Conservation (phyloP, 306 rosid species). For the Pyrus communis region DNA sequence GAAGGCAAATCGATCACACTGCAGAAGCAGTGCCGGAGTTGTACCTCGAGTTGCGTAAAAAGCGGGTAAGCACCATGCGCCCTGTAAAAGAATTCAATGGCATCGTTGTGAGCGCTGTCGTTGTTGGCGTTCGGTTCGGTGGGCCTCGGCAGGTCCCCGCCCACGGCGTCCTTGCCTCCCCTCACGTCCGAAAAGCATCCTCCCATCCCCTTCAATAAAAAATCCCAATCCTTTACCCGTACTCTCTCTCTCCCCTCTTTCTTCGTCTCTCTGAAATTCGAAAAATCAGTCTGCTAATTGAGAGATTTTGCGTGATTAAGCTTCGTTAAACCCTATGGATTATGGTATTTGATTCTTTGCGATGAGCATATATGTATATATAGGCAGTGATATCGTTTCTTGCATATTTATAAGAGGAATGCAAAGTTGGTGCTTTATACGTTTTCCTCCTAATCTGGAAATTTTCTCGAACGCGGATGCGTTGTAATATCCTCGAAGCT, state of each 20-base stretch:
- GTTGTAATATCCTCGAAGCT: too few relatives aligned
- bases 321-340: too few relatives aligned
- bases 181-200: constrained; percentile 54
- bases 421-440: too few relatives aligned
- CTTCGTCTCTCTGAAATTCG: not conserved
- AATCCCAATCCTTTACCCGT: not conserved
- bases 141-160: constrained; percentile 29
- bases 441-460: too few relatives aligned
- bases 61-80: constrained; percentile 39
- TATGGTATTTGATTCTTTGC: too few relatives aligned
- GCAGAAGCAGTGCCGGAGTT: not conserved
- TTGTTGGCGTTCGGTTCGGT: not conserved
- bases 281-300: too few relatives aligned
- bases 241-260: not conserved
- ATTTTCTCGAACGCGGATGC: too few relatives aligned
- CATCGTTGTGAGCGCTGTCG: constrained; percentile 38
- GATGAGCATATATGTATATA: too few relatives aligned
- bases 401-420: too few relatives aligned
- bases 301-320: too few relatives aligned
- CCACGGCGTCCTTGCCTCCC: constrained; percentile 57
- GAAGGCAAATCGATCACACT: not conserved
- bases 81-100: constrained; percentile 51
- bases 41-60: constrained; percentile 47
- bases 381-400: too few relatives aligned
- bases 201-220: constrained; percentile 35